Conservation (phyloP, 1,284 basidiomycete genomes). For the Melampsora americana region DNA sequence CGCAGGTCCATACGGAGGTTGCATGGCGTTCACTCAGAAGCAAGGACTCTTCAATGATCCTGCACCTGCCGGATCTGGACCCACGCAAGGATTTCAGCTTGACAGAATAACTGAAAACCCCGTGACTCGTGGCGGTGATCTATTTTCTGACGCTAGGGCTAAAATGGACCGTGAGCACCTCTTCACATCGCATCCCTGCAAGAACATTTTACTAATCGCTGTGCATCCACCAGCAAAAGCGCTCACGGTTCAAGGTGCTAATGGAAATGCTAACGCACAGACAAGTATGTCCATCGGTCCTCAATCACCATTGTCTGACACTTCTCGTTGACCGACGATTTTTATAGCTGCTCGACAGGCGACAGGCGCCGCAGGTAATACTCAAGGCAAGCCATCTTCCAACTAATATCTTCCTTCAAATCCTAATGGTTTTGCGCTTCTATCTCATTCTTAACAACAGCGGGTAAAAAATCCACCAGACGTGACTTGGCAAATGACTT, state of each 20-base stretch:
- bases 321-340: too few species aligned
- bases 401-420: neutral
- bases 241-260: too few species aligned
- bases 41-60: conserved; percentile 3
- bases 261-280: too few species aligned
- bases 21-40: conserved; percentile 42
- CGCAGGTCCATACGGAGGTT: conserved; percentile 42
- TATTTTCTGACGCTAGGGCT: conserved; percentile 8
- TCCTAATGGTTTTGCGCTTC: neutral
- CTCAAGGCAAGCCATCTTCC: too few species aligned
- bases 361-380: too few species aligned
- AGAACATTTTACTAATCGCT: too few species aligned
- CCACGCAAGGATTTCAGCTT: conserved; percentile 9
- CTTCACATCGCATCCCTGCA: too few species aligned
- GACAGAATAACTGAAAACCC: conserved; percentile 36
- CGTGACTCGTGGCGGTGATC: conserved; percentile 18
- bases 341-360: too few species aligned
- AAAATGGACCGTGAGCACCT: neutral
- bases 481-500: neutral
- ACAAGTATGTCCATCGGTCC: too few species aligned
- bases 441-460: neutral
- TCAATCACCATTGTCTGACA: too few species aligned
- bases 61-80: conserved; percentile 6
- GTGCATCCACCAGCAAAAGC: too few species aligned
- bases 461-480: neutral